Percentiles rank a stretch among this genome's conserved stretches.
These are phyloP conservation scores for Apostasia ramifera DNA, from an alignment of 106 monocot genomes.

Conservation along the genomic window DNA sequence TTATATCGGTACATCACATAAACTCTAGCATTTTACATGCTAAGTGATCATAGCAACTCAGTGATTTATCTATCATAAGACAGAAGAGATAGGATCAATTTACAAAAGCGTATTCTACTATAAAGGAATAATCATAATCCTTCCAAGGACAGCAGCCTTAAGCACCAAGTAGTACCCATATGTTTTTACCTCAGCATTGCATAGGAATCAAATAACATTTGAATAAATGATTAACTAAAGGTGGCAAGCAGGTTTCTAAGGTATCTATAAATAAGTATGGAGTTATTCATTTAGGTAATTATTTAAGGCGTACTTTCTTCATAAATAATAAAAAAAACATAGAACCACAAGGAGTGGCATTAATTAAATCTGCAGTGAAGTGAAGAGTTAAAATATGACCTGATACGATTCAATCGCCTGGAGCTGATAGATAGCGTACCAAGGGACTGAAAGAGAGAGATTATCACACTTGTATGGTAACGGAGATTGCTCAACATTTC, in stretches of 20 bases:
- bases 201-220: neutral
- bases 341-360: neutral
- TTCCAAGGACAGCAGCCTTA: no score
- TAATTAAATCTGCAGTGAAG: conserved; percentile 3
- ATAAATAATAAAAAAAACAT: neutral
- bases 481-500: conserved; percentile 99
- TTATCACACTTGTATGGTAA: conserved; percentile 99
- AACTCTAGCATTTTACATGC: no score
- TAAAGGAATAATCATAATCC: no score
- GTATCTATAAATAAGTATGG: neutral
- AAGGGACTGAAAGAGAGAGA: conserved; percentile 94
- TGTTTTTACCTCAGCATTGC: no score
- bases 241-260: neutral
- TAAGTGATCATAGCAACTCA: no score
- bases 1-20: no score
- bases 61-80: no score
- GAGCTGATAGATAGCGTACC: conserved; percentile 87
- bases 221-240: neutral
- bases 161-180: no score
- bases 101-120: no score
- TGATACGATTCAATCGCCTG: conserved; percentile 78
- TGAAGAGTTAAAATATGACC: conserved; percentile 34
- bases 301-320: no score
- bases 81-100: no score
- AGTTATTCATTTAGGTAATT: neutral